Conservation (phyloP, 805 yeast genomes). For the Barnettozyma californica region DNA sequence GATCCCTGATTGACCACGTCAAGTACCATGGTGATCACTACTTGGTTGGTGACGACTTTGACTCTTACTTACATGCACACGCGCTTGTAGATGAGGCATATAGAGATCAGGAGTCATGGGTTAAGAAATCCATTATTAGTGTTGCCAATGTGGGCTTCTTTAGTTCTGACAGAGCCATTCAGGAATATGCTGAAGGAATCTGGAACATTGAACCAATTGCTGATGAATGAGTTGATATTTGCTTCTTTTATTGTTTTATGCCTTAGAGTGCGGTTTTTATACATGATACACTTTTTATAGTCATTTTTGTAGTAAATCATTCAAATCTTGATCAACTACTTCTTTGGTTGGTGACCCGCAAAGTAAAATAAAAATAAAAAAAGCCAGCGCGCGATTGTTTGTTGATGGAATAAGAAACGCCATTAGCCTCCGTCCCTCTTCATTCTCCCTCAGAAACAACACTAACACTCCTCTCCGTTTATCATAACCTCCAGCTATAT, state of each 20-base stretch:
- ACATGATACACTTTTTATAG: background rate
- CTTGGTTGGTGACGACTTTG: conserved; percentile 85
- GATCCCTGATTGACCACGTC: conserved; percentile 63
- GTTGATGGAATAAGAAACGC: too few relatives aligned
- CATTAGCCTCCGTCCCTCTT: too few relatives aligned
- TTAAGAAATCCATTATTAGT: conserved; percentile 64
- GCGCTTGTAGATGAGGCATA: conserved; percentile 67
- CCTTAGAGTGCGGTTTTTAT: background rate
- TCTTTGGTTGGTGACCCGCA: background rate
- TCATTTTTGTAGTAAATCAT: background rate
- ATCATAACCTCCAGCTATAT: too few relatives aligned
- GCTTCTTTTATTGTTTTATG: background rate
- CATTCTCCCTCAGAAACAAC: too few relatives aligned
- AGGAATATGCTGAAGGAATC: conserved; percentile 85
- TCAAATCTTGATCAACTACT: background rate
- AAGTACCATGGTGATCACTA: conserved; percentile 77
- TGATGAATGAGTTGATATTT: conserved; percentile 4
- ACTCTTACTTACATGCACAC: conserved; percentile 80
- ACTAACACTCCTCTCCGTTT: too few relatives aligned
- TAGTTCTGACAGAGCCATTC: conserved; percentile 84
- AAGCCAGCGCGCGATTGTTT: too few relatives aligned
- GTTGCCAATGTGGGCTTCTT: conserved; percentile 95
- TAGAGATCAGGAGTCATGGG: conserved; percentile 66
- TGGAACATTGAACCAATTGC: conserved; percentile 82
- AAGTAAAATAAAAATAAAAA: too few relatives aligned